A percentile compares a stretch with the other conserved stretches of the same genome.
These are phyloP conservation scores for Trichomonascus vanleenenianus DNA, from an alignment of 805 yeast species.

Conservation along the genomic window DNA sequence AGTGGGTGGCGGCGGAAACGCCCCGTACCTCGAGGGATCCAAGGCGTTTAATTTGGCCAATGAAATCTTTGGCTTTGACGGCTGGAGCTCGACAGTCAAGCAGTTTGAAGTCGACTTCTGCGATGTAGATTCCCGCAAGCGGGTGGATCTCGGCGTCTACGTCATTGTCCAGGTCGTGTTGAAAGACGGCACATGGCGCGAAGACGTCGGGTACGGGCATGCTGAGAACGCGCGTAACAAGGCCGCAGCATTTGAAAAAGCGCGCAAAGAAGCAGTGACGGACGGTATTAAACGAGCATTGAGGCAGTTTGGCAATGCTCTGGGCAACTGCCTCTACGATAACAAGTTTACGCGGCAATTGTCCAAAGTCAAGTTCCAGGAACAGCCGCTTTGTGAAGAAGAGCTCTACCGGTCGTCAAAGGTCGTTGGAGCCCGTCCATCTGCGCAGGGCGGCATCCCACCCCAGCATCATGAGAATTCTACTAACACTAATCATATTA, in stretches of 20 bases:
- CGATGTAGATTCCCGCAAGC: slow-evolving; percentile 21
- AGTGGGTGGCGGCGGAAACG: slow-evolving; percentile 34
- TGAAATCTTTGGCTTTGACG: slow-evolving; percentile 70
- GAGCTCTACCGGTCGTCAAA: neutral
- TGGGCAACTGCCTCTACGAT: slow-evolving; percentile 44
- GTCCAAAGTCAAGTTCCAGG: slow-evolving; percentile 12
- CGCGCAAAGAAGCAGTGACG: slow-evolving; percentile 79
- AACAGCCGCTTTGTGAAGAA: neutral
- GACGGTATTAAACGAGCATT: slow-evolving; percentile 76
- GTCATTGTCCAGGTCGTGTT: slow-evolving; percentile 57
- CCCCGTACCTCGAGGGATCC: slow-evolving; percentile 69
- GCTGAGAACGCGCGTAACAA: slow-evolving; percentile 44
- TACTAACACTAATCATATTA: neutral
- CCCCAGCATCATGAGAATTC: too few relatives aligned
- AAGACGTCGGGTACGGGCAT: slow-evolving; percentile 69
- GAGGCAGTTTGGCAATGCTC: slow-evolving; percentile 68
- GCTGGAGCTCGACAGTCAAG: slow-evolving; percentile 63
- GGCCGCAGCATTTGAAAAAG: slow-evolving; percentile 70
- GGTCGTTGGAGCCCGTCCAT: neutral
- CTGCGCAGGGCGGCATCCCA: neutral
- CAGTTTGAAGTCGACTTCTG: slow-evolving; percentile 47
- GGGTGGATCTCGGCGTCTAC: slow-evolving; percentile 18
- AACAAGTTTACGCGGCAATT: slow-evolving; percentile 21
- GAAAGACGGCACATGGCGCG: slow-evolving; percentile 76
- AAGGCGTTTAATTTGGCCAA: slow-evolving; percentile 63